Conservation (phyloP, 352 stramenopile genomes). For the Pythium scleroteichum region DNA sequence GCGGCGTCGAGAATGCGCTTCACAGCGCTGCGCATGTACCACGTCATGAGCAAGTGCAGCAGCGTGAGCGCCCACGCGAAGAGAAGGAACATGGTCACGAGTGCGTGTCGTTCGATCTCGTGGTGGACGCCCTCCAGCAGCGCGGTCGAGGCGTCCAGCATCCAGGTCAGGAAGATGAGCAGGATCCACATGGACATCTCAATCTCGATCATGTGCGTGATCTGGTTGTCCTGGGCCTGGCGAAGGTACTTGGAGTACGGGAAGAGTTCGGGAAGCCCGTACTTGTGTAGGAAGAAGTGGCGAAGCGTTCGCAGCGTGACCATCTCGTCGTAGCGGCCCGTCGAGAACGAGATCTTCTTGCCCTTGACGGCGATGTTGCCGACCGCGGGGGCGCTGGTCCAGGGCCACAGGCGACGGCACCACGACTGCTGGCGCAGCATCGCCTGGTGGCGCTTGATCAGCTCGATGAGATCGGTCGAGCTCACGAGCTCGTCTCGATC, state of each 20-base stretch:
- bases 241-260: slow-evolving; percentile 75
- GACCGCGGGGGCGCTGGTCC: slow-evolving; percentile 9
- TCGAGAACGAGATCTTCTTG: slow-evolving; percentile 14
- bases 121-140: slow-evolving; percentile 13
- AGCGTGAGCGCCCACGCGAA: slow-evolving; percentile 20
- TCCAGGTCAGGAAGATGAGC: slow-evolving; percentile 24
- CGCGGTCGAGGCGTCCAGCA: slow-evolving; percentile 13
- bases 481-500: slow-evolving; percentile 28
- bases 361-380: neutral
- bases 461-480: slow-evolving; percentile 25
- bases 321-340: slow-evolving; percentile 20
- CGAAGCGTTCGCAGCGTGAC: slow-evolving; percentile 22
- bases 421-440: slow-evolving; percentile 19
- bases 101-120: slow-evolving; percentile 17
- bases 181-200: slow-evolving; percentile 55
- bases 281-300: slow-evolving; percentile 25
- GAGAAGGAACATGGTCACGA: slow-evolving; percentile 22
- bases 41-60: slow-evolving; percentile 19
- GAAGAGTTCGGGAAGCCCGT: slow-evolving; percentile 27
- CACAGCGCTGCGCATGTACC: slow-evolving; percentile 14
- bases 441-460: slow-evolving; percentile 29
- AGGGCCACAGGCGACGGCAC: slow-evolving; percentile 15
- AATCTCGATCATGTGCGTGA: slow-evolving; percentile 76
- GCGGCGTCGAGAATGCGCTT: slow-evolving; percentile 17
- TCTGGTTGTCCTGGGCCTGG: slow-evolving; percentile 69